Base-by-base conservation (phyloP, 2,329 filamentous ascomycete genomes). In the Chrysoporthe deuterocubensis region DNA sequence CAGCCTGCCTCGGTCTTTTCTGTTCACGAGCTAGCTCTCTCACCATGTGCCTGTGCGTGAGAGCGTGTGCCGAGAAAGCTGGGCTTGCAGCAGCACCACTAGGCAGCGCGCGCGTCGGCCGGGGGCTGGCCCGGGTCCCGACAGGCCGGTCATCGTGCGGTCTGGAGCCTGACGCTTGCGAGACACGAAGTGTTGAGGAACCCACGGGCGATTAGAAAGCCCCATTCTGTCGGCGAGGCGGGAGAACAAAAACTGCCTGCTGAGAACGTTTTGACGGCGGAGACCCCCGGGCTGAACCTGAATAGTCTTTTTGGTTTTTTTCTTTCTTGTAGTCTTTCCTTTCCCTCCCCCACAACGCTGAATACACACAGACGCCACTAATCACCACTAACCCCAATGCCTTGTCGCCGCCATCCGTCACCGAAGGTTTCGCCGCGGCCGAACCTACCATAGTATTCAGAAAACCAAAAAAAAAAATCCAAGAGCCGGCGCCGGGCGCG, bases 81-180 rank as follows among this genome's bases (percentile, higher is more conserved):
- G 26, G 26, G 26, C 26, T 26, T 26, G 26, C 26, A 26, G 26
- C 26, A 26, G 26, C 26, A 26, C 26, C 26, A 26, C 26, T 2
- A 26, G 26, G 26, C 26, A 26, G 26, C 26, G 26, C 26, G 26
- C n/a, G 48, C 13, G 13, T 32, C 13, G 50, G 50, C 21, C 32
- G 26, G 26, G 50, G 50, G 16, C 16, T 21, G 34, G 52, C 21
- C 26, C 26, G 52, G 54, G 54, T 57, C 54, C 34, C 54, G 54
- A 57, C 54, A 57, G 54, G 54, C n/a, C 54, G 34, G 54, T 34
- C 16, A 26, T 46, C 18, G 7, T 57, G 32, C n/a, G 54, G 54
- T 57, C 54, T 57, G 54, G 14, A 57, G 54, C 54, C 54, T 57
- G 18, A 40, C 16, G n/a, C 14, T 57, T 57, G 54, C 54, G 57